phyloP scores from a whole-genome alignment of 1,139 yeast species.

The Zhuliangozyma blackwelliae region DNA sequence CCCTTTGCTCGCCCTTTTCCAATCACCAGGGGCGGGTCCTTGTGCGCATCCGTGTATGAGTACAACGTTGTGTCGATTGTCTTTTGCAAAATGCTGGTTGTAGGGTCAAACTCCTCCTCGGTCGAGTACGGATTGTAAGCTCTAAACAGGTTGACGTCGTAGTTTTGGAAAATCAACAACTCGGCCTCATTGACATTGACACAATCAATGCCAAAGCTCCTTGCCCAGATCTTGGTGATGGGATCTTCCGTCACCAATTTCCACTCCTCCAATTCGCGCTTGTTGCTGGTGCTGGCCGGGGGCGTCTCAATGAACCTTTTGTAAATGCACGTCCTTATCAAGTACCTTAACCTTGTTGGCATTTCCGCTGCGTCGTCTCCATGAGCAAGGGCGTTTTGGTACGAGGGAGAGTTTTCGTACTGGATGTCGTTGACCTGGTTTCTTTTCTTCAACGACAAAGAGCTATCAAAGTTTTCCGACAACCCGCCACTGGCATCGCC shows the following conservation, averaged over 20 bases:
- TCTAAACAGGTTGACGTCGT: conserved; percentile 29
- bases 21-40: conserved; percentile 5
- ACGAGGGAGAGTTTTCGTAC: conserved; percentile 30
- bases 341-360: conserved; percentile 45
- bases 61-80: conserved; percentile 37
- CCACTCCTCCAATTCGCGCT: conserved; percentile 34
- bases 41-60: conserved; percentile 15
- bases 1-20: conserved; percentile 3
- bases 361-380: conserved; percentile 29
- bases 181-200: conserved; percentile 53
- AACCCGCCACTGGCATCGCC: conserved; percentile 2
- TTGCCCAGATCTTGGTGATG: conserved; percentile 51
- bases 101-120: conserved; percentile 19
- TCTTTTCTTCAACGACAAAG: conserved; percentile 8
- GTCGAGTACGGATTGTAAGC: conserved; percentile 26
- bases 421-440: conserved; percentile 24
- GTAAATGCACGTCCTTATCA: conserved; percentile 49
- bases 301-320: conserved; percentile 35
- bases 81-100: conserved; percentile 30
- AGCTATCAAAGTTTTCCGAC: conserved; percentile 7
- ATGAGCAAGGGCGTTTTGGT: conserved; percentile 23
- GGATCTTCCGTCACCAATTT: conserved; percentile 52
- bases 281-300: conserved; percentile 5
- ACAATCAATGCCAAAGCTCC: conserved; percentile 49
- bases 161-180: conserved; percentile 33